Percentiles rank a stretch among this genome's conserved stretches.
Conservation (phyloP, 257 asterid genomes). For the Voacanga thouarsii region DNA sequence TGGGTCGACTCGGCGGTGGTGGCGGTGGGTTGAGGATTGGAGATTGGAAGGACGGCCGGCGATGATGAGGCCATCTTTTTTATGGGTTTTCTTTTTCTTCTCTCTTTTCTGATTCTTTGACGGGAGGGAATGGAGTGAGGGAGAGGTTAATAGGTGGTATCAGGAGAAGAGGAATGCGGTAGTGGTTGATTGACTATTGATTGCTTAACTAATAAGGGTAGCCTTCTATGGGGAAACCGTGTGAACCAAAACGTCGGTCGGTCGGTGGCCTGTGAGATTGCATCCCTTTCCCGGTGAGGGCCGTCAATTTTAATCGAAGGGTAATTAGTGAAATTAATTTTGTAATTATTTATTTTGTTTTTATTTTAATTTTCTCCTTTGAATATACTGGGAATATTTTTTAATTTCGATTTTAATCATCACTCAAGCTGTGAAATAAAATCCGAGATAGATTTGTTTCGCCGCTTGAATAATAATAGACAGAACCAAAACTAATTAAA, state of each 20-base stretch:
- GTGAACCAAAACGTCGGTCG: background rate
- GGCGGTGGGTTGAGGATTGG: slow-evolving; percentile 38
- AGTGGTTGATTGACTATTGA: background rate
- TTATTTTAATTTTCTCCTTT: too few relatives aligned
- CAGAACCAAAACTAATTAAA: too few relatives aligned
- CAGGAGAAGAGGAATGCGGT: background rate
- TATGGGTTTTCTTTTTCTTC: background rate
- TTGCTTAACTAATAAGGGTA: background rate
- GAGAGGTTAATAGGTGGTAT: background rate
- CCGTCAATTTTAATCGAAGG: too few relatives aligned
- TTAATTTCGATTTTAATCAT: too few relatives aligned
- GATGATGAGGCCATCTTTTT: slow-evolving; percentile 45
- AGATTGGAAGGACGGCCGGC: slow-evolving; percentile 68
- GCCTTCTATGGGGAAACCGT: background rate
- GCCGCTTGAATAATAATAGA: too few relatives aligned
- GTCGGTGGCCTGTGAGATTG: too few relatives aligned
- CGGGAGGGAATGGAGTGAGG: background rate
- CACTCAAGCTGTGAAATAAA: too few relatives aligned
- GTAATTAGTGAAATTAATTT: too few relatives aligned
- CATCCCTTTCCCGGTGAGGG: too few relatives aligned
- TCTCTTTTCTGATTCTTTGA: background rate
- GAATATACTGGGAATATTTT: too few relatives aligned
- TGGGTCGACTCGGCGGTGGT: slow-evolving; percentile 28
- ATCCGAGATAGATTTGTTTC: too few relatives aligned
- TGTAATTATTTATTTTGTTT: too few relatives aligned